phyloP scores from a whole-genome alignment of 1,284 basidiomycete species.

The Ceratobasidium sp. region DNA sequence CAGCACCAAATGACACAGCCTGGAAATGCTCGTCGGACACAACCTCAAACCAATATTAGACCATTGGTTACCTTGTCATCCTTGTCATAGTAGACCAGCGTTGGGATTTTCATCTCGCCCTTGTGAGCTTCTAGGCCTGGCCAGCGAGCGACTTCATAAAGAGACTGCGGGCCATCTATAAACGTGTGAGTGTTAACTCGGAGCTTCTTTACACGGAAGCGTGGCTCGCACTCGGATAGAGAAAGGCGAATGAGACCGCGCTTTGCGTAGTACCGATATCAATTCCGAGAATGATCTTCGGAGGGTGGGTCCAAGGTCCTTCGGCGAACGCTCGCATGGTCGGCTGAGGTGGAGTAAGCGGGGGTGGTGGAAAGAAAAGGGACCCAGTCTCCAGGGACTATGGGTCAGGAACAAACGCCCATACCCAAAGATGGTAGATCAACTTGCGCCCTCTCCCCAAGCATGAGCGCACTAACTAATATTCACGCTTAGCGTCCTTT shows the following conservation, averaged over 20 bases:
- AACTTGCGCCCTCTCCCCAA: no score
- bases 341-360: no score
- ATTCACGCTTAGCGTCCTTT: no score
- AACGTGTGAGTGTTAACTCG: not conserved
- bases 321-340: constrained; percentile 42
- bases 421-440: no score
- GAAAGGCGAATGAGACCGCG: constrained; percentile 24
- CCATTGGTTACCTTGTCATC: constrained; percentile 8
- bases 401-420: no score
- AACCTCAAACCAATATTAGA: not conserved
- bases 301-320: constrained; percentile 24
- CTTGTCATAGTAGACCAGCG: constrained; percentile 39
- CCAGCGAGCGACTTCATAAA: constrained; percentile 32
- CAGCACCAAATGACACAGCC: constrained; percentile 43
- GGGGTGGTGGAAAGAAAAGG: no score
- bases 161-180: constrained; percentile 22
- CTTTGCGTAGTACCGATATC: constrained; percentile 44
- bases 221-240: constrained; percentile 21
- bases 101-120: constrained; percentile 45
- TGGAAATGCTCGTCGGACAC: not conserved
- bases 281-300: constrained; percentile 42
- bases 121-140: constrained; percentile 32
- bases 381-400: no score
- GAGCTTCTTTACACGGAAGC: not conserved
- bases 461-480: constrained; percentile 16